Evolutionary conservation across 345 rosid species (phyloP).

Genomic region (Excoecaria cochinchinensis): DNA sequence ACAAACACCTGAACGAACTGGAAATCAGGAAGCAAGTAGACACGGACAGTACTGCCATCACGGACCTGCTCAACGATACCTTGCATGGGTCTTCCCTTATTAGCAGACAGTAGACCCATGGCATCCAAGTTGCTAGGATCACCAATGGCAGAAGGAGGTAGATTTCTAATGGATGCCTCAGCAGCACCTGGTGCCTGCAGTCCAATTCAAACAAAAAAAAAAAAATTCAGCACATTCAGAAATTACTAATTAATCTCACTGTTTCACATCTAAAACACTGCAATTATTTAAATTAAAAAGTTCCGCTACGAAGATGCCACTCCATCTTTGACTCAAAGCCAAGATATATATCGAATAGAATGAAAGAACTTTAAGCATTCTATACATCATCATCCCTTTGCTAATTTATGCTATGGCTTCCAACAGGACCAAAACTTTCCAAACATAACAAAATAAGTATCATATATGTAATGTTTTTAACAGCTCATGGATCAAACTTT

Average conservation of each 20-base stretch:
- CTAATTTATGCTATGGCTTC: not conserved
- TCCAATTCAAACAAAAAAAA: slow-evolving; percentile 1
- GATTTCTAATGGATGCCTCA: slow-evolving; percentile 72
- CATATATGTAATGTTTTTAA: not conserved
- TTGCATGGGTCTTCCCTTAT: slow-evolving; percentile 84
- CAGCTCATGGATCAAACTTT: not conserved
- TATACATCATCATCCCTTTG: not conserved
- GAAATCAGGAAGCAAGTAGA: slow-evolving; percentile 92
- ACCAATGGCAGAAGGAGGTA: slow-evolving; percentile 96
- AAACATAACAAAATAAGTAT: not conserved
- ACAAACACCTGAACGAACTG: slow-evolving; percentile 95
- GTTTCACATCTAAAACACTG: not conserved
- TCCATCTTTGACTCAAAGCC: not conserved
- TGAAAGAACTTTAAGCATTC: not conserved
- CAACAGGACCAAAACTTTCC: not conserved
- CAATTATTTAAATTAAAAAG: not conserved
- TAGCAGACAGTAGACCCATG: slow-evolving; percentile 70
- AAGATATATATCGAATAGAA: not conserved
- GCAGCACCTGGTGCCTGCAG: slow-evolving; percentile 74
- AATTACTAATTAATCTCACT: not conserved
- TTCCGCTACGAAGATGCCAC: not conserved
- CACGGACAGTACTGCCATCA: slow-evolving; percentile 88
- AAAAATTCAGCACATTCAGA: not conserved
- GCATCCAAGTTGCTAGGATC: slow-evolving; percentile 81
- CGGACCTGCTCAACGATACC: slow-evolving; percentile 94